These are phyloP conservation scores for Plasmodium gaboni DNA, from an alignment of 169 alveolate genomes.

Conservation along the genomic window DNA sequence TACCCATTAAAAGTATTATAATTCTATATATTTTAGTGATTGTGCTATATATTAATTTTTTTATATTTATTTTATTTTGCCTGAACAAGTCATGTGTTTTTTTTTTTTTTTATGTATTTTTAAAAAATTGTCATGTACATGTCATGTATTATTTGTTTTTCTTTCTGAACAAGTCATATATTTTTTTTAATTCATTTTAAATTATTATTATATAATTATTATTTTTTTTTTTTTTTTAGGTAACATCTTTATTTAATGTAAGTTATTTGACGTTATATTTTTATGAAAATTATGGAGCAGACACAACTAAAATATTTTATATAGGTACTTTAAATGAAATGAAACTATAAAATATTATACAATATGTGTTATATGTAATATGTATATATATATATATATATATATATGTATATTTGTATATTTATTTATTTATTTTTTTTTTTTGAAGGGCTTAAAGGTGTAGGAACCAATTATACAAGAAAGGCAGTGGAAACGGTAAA, in stretches of 20 bases:
- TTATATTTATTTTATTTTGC: not conserved
- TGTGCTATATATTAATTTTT: not conserved
- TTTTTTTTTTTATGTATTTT: not conserved
- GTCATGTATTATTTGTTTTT: no score
- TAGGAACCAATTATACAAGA: constrained; percentile 82
- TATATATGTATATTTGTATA: not conserved
- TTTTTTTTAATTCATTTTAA: no score
- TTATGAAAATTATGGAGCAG: constrained; percentile 80
- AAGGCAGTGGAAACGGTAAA: constrained; percentile 83
- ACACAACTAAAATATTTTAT: constrained; percentile 80
- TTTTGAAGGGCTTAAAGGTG: constrained; percentile 79
- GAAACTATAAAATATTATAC: not conserved
- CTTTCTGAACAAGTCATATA: no score
- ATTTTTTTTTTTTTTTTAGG: constrained; percentile 50
- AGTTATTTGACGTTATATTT: constrained; percentile 80
- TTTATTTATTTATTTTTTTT: not conserved
- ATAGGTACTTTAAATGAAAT: constrained; percentile 43
- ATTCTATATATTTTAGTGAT: not conserved
- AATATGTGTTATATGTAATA: not conserved
- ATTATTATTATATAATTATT: no score
- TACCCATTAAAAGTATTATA: constrained; percentile 81
- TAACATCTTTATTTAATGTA: constrained; percentile 83
- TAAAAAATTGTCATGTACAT: not conserved
- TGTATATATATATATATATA: not conserved
- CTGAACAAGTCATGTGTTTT: not conserved